phyloP scores from a whole-genome alignment of 768 basidiomycete genomes.

The Dioszegia crocea region DNA sequence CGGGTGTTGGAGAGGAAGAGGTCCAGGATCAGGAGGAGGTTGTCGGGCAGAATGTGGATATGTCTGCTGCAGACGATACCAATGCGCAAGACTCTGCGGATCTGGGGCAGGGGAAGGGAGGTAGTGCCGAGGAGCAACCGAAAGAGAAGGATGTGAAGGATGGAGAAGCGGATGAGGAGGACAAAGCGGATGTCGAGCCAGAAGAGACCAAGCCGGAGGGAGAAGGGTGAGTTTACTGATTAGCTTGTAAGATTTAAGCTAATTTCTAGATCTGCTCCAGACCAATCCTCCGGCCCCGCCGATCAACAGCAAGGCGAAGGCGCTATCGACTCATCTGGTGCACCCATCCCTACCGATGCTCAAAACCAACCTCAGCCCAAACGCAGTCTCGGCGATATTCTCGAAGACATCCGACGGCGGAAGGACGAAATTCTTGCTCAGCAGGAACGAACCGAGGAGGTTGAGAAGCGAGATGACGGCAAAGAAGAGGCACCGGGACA shows the following conservation, averaged over 20 bases:
- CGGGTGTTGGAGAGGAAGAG: conserved; percentile 43
- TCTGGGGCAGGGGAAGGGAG: conserved; percentile 26
- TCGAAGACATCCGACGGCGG: conserved; percentile 75
- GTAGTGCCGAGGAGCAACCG: conserved; percentile 35
- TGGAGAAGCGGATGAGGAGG: conserved; percentile 31
- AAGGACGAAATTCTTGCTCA: conserved; percentile 67
- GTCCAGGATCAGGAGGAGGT: conserved; percentile 33
- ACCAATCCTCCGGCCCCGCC: conserved; percentile 28
- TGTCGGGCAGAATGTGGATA: conserved; percentile 30
- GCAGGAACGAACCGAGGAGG: conserved; percentile 47
- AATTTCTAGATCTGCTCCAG: conserved; percentile 25
- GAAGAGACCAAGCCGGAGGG: conserved; percentile 32
- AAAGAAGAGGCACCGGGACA: conserved; percentile 43
- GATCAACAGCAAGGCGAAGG: conserved; percentile 50
- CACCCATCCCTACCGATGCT: conserved; percentile 31
- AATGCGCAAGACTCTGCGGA: conserved; percentile 37
- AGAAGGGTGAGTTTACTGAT: conserved; percentile 29
- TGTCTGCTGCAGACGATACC: conserved; percentile 43
- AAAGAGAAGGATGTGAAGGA: conserved; percentile 50
- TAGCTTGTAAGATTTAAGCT: conserved; percentile 3
- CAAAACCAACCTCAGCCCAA: conserved; percentile 44
- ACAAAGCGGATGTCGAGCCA: conserved; percentile 46
- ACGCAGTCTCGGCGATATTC: conserved; percentile 76
- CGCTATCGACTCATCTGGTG: conserved; percentile 32
- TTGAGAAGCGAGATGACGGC: conserved; percentile 21